Evolutionary conservation across 305 asterid species (phyloP), one percentile per base, ranked within the genome.

Genomic region (Fraxinus greggii): DNA sequence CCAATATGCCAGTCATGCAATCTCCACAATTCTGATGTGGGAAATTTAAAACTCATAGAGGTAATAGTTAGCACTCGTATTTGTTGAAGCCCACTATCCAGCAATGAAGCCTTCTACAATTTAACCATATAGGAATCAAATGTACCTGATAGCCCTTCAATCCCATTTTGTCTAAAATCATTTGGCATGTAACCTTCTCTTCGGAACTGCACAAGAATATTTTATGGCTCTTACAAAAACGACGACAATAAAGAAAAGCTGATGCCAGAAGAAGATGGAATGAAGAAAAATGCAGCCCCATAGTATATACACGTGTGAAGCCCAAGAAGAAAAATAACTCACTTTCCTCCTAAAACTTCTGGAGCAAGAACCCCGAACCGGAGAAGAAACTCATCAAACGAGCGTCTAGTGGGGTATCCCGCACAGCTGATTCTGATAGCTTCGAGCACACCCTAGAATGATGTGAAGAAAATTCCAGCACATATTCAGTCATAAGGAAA

Each of bases 371-470:
- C 97, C 89, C 99, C 98, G 89, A 97, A 97, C 42, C 99, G 93
- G 80, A 97, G 97, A 86, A 97, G 95, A 90, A 97, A 97, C 89
- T 97, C 99, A 86, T 97, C 95, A 83, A 97, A 97, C 63, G 97
- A 89, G 72, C 99, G 98, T 83, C 98, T 92, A 80, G 99, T 97
- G 61, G 99, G 99, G 88, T 95, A 97, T 83, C 99, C 99, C 83
- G 98, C 99, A 87, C 99, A 97, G 86, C 99, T 97, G 86, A 97
- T 97, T 86, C 99, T 90, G 87, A 97, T 97, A 80, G 99, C 99
- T 90, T 97, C 99, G 79, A 97, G 95, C 85, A 97, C 99, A 87
- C 99, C 99, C 99, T 97, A 78, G 42, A 88, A 56, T 56, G 67
- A 72, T 33, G 79, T 48, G 54, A 72, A 9, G 32, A 76, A 29